Evolutionary conservation across 2,329 filamentous ascomycete genomes (phyloP), one percentile per base, ranked within the genome.

Genomic region (Colletotrichum lini): DNA sequence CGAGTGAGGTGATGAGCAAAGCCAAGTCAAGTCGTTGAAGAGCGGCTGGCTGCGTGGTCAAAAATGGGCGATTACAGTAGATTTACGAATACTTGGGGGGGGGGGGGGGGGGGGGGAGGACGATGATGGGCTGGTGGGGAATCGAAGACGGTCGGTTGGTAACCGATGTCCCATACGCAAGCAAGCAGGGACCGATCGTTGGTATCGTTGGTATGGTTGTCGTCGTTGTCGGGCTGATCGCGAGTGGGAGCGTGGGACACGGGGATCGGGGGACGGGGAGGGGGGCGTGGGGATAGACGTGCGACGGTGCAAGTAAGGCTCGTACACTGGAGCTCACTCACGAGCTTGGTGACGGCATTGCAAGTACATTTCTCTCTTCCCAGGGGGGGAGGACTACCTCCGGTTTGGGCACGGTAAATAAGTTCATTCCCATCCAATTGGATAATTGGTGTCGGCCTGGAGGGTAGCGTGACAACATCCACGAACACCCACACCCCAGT

Each of bases 161-260:
- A 38, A 38, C 57, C 61, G 40, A 44, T 68, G 65, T 49, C 53
- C 67, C 54, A 38, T 40, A 38, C 52, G 59, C 45, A 38, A 54
- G 60, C 70, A 9, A 38, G 35, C 35, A 38, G 35, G 57, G 47
- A 67, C 45, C 70, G 61, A 70, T 71, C 67, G 45, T 58, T 65
- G 30, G 61, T 64, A 26, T 61, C 59, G 58, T 64, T 64, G 70
- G 30, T 35, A 35, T 38, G 61, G 62, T 71, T 61, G 45, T 58
- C 62, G 23, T 61, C 60, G 38, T 61, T 54, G 58, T 67, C 60
- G 70, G 58, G 23, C 62, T 73, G 72, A 73, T 73, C 72, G 70
- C 53, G 53, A 65, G 58, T 56, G 4, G 47, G 44, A 50, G 72
- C 62, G 30, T 63, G 47, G 69, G 40, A 65, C 49, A 23, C 50